Evolutionary conservation across 2,329 filamentous ascomycete genomes (phyloP).

Genomic region (Microdochium bolleyi): DNA sequence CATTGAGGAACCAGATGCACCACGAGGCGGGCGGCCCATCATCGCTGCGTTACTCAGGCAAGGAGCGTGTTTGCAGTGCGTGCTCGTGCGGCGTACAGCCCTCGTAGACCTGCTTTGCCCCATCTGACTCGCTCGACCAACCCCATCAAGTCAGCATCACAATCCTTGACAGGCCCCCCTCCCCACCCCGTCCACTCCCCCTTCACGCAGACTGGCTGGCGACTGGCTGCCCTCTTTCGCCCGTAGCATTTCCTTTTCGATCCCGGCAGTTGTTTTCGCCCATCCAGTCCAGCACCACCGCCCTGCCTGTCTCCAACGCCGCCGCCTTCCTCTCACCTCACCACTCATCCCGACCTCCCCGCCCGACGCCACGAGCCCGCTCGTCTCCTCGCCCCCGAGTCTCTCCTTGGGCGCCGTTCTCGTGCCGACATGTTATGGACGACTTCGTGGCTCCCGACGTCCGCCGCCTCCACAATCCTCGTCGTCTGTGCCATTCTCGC

Average conservation of each 20-base stretch:
- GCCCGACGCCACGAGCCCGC: constrained; percentile 2
- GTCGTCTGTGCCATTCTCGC: constrained; percentile 31
- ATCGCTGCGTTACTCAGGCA: too few species aligned
- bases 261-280: constrained; percentile 2
- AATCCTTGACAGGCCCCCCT: background rate
- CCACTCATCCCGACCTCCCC: constrained; percentile 7
- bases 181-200: background rate
- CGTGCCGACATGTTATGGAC: constrained; percentile 41
- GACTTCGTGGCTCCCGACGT: constrained; percentile 30
- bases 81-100: too few species aligned
- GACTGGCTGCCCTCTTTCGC: background rate
- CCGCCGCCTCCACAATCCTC: constrained; percentile 33
- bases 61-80: too few species aligned
- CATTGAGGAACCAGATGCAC: too few species aligned
- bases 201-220: background rate
- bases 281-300: constrained; percentile 8
- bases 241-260: background rate
- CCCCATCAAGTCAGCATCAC: too few species aligned
- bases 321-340: constrained; percentile 4
- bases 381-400: constrained; percentile 12
- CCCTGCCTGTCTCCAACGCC: constrained; percentile 4
- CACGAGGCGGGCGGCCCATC: too few species aligned
- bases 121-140: too few species aligned
- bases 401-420: constrained; percentile 3
- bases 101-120: too few species aligned